Conservation (phyloP, 2,329 filamentous ascomycete species). For the Aspergillus melleus region DNA sequence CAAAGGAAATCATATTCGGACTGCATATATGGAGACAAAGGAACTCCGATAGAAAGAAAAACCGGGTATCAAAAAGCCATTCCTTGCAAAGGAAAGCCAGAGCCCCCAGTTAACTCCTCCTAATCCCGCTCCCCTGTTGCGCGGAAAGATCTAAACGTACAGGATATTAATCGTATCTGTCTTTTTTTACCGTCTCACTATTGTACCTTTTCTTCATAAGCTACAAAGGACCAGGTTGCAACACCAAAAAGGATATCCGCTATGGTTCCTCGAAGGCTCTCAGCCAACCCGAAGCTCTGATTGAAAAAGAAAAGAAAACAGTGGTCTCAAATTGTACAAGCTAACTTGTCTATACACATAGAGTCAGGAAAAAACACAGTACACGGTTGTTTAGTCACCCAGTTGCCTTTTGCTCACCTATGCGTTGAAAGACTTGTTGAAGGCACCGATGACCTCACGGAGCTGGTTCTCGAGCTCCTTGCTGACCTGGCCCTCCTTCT, state of each 20-base stretch:
- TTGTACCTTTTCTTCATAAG: slow-evolving; percentile 24
- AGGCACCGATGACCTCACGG: slow-evolving; percentile 71
- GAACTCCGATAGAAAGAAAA: slow-evolving; percentile 21
- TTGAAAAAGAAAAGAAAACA: slow-evolving; percentile 39
- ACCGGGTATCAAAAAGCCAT: slow-evolving; percentile 21
- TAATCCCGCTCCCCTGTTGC: slow-evolving; percentile 29
- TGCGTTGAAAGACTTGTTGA: slow-evolving; percentile 87
- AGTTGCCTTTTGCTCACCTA: slow-evolving; percentile 40
- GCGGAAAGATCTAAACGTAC: slow-evolving; percentile 43
- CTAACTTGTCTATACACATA: slow-evolving; percentile 48
- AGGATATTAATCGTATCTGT: slow-evolving; percentile 42
- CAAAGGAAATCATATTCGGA: slow-evolving; percentile 37
- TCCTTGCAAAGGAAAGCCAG: slow-evolving; percentile 13
- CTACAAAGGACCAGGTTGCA: slow-evolving; percentile 26
- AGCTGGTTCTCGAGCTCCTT: slow-evolving; percentile 72
- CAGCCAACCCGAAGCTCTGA: slow-evolving; percentile 19
- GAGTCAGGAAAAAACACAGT: slow-evolving; percentile 41
- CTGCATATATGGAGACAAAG: slow-evolving; percentile 27
- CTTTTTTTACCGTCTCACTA: slow-evolving; percentile 23
- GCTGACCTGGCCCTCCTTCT: slow-evolving; percentile 93
- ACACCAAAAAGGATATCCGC: slow-evolving; percentile 22
- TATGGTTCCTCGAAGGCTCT: slow-evolving; percentile 12
- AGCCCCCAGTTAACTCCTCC: slow-evolving; percentile 20
- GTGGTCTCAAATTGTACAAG: slow-evolving; percentile 48
- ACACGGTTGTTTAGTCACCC: slow-evolving; percentile 34